A percentile compares a stretch with the other conserved stretches of the same genome.
Conservation (phyloP, 2,329 filamentous ascomycete species). For the Scedosporium boydii region DNA sequence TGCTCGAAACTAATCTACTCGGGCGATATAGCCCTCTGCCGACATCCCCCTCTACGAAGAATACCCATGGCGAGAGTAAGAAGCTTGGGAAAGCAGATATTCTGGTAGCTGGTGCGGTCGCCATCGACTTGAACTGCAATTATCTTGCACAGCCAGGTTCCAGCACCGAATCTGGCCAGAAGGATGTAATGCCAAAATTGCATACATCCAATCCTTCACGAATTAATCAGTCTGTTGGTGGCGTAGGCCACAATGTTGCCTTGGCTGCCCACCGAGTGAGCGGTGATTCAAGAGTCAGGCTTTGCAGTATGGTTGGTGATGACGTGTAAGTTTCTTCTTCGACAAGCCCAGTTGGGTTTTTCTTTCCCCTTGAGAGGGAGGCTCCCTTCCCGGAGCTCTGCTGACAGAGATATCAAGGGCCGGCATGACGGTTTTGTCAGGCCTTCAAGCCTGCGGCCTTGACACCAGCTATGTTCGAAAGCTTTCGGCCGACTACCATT, state of each 20-base stretch:
- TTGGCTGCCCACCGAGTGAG: constrained; percentile 65
- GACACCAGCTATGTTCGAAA: constrained; percentile 53
- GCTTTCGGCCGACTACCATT: constrained; percentile 36
- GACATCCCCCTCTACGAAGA: not conserved
- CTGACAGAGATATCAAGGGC: constrained; percentile 34
- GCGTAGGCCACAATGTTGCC: constrained; percentile 87
- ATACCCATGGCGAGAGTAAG: constrained; percentile 3
- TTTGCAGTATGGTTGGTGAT: constrained; percentile 74
- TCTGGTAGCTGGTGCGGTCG: constrained; percentile 84
- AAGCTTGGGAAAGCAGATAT: constrained; percentile 41
- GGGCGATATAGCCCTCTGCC: not conserved
- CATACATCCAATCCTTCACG: constrained; percentile 80
- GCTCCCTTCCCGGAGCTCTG: not conserved
- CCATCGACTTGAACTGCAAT: constrained; percentile 80
- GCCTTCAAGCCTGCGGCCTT: constrained; percentile 55
- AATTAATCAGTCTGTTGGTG: constrained; percentile 77
- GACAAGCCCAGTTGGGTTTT: not conserved
- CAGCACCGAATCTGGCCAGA: constrained; percentile 14
- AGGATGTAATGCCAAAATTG: constrained; percentile 34
- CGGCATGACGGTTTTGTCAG: constrained; percentile 61
- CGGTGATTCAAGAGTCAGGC: constrained; percentile 49
- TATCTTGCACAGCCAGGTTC: constrained; percentile 29
- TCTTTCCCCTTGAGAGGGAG: not conserved
- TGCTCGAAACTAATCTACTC: not conserved
- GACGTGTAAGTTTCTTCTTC: constrained; percentile 47